phyloP scores from a whole-genome alignment of 1,284 basidiomycete genomes.

The Cutaneotrichosporon cavernicola region DNA sequence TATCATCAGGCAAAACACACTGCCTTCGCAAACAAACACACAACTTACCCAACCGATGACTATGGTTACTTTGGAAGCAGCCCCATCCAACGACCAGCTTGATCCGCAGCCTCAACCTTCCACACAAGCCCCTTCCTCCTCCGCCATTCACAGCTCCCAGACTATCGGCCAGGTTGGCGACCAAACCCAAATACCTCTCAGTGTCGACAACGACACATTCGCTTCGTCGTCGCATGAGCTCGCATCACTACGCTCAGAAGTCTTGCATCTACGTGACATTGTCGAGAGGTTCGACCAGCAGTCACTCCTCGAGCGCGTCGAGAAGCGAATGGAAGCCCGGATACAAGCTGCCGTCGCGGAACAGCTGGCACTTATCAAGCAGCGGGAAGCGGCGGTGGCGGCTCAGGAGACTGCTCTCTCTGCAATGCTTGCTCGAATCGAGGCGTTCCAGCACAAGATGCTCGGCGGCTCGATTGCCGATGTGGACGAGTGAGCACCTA shows the following conservation, averaged over 20 bases:
- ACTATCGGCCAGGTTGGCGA: too few relatives aligned
- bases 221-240: neutral
- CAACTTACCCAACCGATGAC: too few relatives aligned
- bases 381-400: constrained; percentile 24
- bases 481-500: neutral
- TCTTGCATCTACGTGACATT: neutral
- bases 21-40: too few relatives aligned
- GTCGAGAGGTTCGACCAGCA: constrained; percentile 3
- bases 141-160: too few relatives aligned
- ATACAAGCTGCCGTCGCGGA: neutral
- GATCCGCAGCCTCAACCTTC: too few relatives aligned
- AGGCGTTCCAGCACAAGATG: neutral
- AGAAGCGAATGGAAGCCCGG: constrained; percentile 4
- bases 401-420: constrained; percentile 27
- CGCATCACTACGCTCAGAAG: neutral
- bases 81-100: too few relatives aligned
- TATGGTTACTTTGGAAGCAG: too few relatives aligned
- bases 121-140: too few relatives aligned
- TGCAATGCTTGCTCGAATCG: constrained; percentile 5
- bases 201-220: neutral
- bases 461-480: too few relatives aligned
- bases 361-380: constrained; percentile 6
- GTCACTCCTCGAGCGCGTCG: neutral
- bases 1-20: too few relatives aligned
- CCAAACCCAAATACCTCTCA: too few relatives aligned